Percentiles rank a stretch among this genome's conserved stretches.
Conservation (phyloP, 2,329 filamentous ascomycete species). For the Knoxdaviesia proteae region DNA sequence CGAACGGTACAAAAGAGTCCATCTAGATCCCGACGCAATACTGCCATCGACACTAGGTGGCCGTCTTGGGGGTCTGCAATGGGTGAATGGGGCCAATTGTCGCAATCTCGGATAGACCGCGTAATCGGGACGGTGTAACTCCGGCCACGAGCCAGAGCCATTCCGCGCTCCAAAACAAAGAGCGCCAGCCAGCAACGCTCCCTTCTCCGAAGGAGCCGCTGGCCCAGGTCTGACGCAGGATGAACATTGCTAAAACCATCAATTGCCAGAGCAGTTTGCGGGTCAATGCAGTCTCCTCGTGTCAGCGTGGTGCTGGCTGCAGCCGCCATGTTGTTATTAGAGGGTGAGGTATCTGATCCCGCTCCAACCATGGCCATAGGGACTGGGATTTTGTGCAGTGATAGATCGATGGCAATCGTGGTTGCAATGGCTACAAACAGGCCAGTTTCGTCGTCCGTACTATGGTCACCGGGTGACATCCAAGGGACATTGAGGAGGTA, state of each 20-base stretch:
- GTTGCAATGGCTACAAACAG: slow-evolving; percentile 50
- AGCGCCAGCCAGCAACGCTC: slow-evolving; percentile 52
- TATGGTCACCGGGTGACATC: slow-evolving; percentile 48
- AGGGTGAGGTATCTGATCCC: slow-evolving; percentile 8
- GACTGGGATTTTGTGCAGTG: slow-evolving; percentile 47
- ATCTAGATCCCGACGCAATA: slow-evolving; percentile 43
- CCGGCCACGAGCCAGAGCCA: slow-evolving; percentile 48
- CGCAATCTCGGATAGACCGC: slow-evolving; percentile 43
- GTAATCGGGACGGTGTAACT: slow-evolving; percentile 49
- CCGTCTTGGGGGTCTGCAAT: slow-evolving; percentile 47
- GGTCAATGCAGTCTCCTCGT: slow-evolving; percentile 47
- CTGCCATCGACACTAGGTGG: slow-evolving; percentile 50
- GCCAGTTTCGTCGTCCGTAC: slow-evolving; percentile 53
- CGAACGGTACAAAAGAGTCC: slow-evolving; percentile 35
- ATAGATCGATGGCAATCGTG: slow-evolving; percentile 48
- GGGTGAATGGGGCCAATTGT: slow-evolving; percentile 44
- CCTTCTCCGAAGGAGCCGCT: slow-evolving; percentile 38
- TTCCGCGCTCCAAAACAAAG: slow-evolving; percentile 51
- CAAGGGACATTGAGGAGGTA: slow-evolving; percentile 61
- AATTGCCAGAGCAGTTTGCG: slow-evolving; percentile 40
- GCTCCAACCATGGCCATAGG: slow-evolving; percentile 26
- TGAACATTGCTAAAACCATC: slow-evolving; percentile 48
- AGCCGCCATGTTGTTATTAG: too few relatives aligned
- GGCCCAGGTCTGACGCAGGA: slow-evolving; percentile 35
- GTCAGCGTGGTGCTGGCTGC: slow-evolving; percentile 15